Base-by-base conservation (phyloP, 768 basidiomycete genomes). In the Mycena haematopus region DNA sequence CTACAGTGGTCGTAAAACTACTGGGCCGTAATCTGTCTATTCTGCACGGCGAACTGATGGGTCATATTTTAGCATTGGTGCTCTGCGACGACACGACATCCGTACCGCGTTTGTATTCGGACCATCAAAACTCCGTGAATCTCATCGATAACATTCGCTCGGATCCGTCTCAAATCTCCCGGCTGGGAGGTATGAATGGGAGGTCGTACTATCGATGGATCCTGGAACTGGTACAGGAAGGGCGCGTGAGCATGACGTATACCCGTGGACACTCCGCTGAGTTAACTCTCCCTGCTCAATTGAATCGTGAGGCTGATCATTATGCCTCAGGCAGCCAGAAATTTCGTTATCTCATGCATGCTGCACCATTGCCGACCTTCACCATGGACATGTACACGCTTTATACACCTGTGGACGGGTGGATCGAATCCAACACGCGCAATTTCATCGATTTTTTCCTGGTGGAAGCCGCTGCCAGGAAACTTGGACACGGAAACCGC, bases 131-230 rank as follows among this genome's bases (percentile, higher is more conserved):
- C 22, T 46, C 45, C 13, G 45, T 22, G 24, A 10, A 46, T 8
- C 24, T 46, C 11, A 22, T 46, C 5, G 45, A 24, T 0, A 10
- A 46, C 24, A 46, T 42, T 10, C 42, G 19, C 11, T 21, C 42
- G 10, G 19, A 29, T 45, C 1, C 17, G 27, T 24, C 54, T 24
- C 54, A 62, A 38, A 38, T 52, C 38, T 25, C 53, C 3, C 40
- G 24, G 8, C 15, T 62, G 3, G 19, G 60, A 1, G n/a, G 42
- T 7, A 62, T 62, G 60, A 62, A 62, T 31, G 49, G 38, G 0
- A 17, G 54, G 3, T 54, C 60, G 1, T 61, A 61, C 13, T 61
- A 55, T 21, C 60, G 53, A 1, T 61, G 60, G 60, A 61, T 61
- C 6, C 27, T 54, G 0, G 17, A 6, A 1, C 27, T 61, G 2